Evolutionary conservation across 305 asterid genomes (phyloP), one percentile per base, ranked within the genome.

Genomic region (Fraxinus nigra): DNA sequence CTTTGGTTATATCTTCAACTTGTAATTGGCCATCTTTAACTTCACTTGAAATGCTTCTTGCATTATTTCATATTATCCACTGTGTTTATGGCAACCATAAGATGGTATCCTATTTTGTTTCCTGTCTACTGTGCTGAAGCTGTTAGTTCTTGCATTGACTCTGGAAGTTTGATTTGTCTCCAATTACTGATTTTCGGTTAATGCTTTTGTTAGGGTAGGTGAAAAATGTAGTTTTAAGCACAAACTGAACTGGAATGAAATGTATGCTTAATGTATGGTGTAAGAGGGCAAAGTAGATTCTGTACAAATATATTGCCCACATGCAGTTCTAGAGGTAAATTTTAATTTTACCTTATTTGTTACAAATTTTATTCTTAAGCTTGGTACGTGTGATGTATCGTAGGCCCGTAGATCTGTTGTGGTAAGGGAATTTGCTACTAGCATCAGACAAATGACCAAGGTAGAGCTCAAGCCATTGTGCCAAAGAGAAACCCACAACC

Each of bases 111-210:
- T 24, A 24, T 24, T 24, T 24, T 24, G 26, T 24, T 24, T 24
- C 26, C 26, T 24, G 26, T 24, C 26, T 24, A 24, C 26, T 24
- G 26, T 24, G 26, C 26, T 24, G 26, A 24, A 24, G 26, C 26
- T 24, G 1, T 24, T 24, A 24, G 26, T 24, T 24, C 26, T 24
- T 24, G 26, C 26, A 24, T 24, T 24, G 26, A 24, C 26, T 24
- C 26, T 24, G 26, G 26, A 24, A 24, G 26, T 24, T 24, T 24
- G 26, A 24, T 24, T 24, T 24, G 1, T 75, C 81, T 1, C 90
- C 90, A 16, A 84, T 80, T 61, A 67, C 33, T 43, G 86, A 65
- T 26, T 78, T 6, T 0, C 75, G 65, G 4, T 74, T 7, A 8
- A 78, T 79, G 22, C 61, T n/a, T 76, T 82, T 87, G 34, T 48